phyloP scores from a whole-genome alignment of 306 rosid genomes.

The Alnus glutinosa region DNA sequence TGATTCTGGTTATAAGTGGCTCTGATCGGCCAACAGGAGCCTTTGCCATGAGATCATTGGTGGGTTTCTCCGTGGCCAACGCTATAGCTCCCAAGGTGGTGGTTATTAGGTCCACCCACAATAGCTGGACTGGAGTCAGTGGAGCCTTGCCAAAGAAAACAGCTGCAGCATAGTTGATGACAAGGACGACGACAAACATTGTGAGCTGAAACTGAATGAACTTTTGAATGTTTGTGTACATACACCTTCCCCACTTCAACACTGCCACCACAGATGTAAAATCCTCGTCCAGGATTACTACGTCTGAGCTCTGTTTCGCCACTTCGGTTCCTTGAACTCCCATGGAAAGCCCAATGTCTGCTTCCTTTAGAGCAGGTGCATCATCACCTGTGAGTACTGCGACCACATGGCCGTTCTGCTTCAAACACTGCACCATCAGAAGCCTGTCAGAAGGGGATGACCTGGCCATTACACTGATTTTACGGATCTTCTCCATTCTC shows the following conservation, averaged over 20 bases:
- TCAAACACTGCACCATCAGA: constrained; percentile 32
- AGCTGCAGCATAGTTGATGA: constrained; percentile 22
- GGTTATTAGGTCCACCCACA: constrained; percentile 36
- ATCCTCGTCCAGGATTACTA: constrained; percentile 27
- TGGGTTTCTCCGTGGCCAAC: constrained; percentile 26
- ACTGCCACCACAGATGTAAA: constrained; percentile 21
- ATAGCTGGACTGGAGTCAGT: constrained; percentile 24
- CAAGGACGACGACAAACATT: constrained; percentile 17
- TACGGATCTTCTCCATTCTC: constrained; percentile 19
- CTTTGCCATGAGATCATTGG: constrained; percentile 23
- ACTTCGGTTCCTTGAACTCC: constrained; percentile 33
- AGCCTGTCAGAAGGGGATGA: constrained; percentile 33
- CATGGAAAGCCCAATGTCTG: constrained; percentile 34
- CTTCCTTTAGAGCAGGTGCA: constrained; percentile 31
- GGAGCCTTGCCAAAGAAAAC: constrained; percentile 22
- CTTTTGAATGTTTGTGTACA: constrained; percentile 29
- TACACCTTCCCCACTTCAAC: constrained; percentile 32
- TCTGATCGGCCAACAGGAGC: constrained; percentile 9
- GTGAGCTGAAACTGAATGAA: constrained; percentile 34
- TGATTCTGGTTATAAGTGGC: constrained; percentile 25
- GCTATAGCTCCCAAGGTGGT: constrained; percentile 36
- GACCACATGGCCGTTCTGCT: constrained; percentile 28
- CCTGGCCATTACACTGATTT: constrained; percentile 29
- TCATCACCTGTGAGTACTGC: constrained; percentile 33
- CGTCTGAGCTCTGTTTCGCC: constrained; percentile 34